Conservation (phyloP, 257 asterid species). For the Salvia splendens region DNA sequence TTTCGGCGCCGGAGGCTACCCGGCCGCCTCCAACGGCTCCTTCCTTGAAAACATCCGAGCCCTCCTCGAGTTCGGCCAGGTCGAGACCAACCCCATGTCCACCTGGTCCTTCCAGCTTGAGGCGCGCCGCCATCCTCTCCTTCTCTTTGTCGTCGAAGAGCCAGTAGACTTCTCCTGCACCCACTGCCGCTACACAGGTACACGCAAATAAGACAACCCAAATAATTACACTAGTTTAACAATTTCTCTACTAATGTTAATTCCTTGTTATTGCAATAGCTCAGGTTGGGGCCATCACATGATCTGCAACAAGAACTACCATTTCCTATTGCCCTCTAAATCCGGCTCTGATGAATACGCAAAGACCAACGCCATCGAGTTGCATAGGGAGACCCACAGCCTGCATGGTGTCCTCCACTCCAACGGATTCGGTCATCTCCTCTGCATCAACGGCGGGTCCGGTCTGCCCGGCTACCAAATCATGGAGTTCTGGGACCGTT, state of each 20-base stretch:
- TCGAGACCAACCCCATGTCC: conserved; percentile 48
- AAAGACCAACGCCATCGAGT: conserved; percentile 60
- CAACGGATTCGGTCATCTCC: conserved; percentile 93
- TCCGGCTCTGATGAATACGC: conserved; percentile 33
- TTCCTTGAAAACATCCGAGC: conserved; percentile 66
- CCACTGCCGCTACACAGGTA: conserved; percentile 90
- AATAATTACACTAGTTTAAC: too few relatives aligned
- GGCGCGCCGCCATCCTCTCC: conserved; percentile 69
- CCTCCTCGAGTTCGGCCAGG: conserved; percentile 69
- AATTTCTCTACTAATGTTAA: neutral
- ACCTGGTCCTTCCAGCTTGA: conserved; percentile 93
- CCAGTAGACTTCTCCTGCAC: conserved; percentile 66
- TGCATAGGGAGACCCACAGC: conserved; percentile 57
- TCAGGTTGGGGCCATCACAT: conserved; percentile 96
- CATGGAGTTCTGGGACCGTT: conserved; percentile 95
- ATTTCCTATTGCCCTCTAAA: conserved; percentile 78
- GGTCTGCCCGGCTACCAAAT: conserved; percentile 70
- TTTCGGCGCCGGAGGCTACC: conserved; percentile 78
- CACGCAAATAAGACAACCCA: neutral
- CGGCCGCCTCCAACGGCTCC: conserved; percentile 63
- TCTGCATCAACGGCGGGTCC: conserved; percentile 78
- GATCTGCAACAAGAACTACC: conserved; percentile 92
- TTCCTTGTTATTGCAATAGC: conserved; percentile 32
- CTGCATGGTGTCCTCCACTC: conserved; percentile 94
- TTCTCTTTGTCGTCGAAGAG: conserved; percentile 80